Conservation (phyloP, 2,329 filamentous ascomycete species). For the Cladophialophora carrionii region DNA sequence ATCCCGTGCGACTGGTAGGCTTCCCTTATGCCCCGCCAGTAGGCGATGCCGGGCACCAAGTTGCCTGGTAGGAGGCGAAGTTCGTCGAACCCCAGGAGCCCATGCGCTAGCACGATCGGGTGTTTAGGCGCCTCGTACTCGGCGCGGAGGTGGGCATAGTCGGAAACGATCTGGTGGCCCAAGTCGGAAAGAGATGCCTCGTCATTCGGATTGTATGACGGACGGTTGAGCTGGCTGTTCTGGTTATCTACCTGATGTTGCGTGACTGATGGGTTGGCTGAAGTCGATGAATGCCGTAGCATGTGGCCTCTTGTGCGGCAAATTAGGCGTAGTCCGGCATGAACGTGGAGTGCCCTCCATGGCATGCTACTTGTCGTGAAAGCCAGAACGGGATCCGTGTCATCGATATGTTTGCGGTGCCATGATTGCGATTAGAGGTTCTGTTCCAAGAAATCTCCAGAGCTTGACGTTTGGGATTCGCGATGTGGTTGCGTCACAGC, state of each 20-base stretch:
- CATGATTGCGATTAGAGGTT: background rate
- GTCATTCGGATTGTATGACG: conserved; percentile 15
- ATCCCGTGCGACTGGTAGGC: conserved; percentile 60
- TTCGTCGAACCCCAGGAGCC: conserved; percentile 68
- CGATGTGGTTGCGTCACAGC: conserved; percentile 7
- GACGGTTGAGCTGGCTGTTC: conserved; percentile 9
- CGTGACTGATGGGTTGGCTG: background rate
- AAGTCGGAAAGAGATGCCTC: conserved; percentile 43
- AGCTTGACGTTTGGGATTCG: background rate
- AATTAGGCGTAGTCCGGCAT: conserved; percentile 3
- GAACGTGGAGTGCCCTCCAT: conserved; percentile 28
- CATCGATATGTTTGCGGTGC: background rate
- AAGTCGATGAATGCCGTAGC: conserved; percentile 5
- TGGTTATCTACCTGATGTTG: conserved; percentile 4
- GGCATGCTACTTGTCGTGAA: conserved; percentile 26
- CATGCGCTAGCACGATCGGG: conserved; percentile 66
- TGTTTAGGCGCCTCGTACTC: conserved; percentile 63
- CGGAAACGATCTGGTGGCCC: conserved; percentile 61
- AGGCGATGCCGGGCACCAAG: conserved; percentile 61
- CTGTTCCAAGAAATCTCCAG: background rate
- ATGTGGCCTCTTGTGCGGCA: background rate
- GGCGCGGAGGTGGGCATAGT: conserved; percentile 63
- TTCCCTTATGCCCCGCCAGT: conserved; percentile 67
- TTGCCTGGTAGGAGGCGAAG: conserved; percentile 56
- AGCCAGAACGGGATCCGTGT: background rate